Evolutionary conservation across 2,329 filamentous ascomycete genomes (phyloP), one percentile per base, ranked within the genome.

Genomic region (Colletotrichum simmondsii): DNA sequence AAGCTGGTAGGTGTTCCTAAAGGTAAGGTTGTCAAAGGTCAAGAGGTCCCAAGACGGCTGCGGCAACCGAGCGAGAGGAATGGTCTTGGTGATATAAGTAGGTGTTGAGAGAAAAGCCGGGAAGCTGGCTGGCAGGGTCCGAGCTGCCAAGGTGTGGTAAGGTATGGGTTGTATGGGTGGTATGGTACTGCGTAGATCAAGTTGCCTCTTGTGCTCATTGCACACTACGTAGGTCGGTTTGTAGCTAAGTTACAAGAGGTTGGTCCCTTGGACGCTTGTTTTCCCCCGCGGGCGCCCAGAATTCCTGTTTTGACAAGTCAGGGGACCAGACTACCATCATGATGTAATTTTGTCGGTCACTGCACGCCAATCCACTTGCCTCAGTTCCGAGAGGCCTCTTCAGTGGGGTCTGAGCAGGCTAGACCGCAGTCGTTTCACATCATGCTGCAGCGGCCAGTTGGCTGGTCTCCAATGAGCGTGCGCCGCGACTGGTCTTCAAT

Each of bases 221-320:
- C 42, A 49, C 42, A 49, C 42, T 49, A 49, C 42, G 42, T 49
- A 49, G 42, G 19, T n/a, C n/a, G 42, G 42, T 49, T 49, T 19
- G 42, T 54, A 12, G 46, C 61, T 49, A 60, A 54, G 65, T 69
- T 63, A 64, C 10, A 35, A 35, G 32, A 35, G 32, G 32, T 35
- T 35, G 32, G 32, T 35, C 32, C 32, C 32, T 35, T 35, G 32
- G 32, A 35, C 32, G 32, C 32, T 35, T 35, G 32, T 35, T 35
- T 35, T 35, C 32, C 32, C 32, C 32, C 32, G 32, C 32, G 32
- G 32, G 32, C 49, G 66, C 60, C 60, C 66, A 65, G 56, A 73
- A 73, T 73, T 73, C 71, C 67, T 70, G 71, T 73, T 73, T 73
- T 73, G 60, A 61, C 65, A 64, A 69, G 65, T 65, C 70, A 72